These are phyloP conservation scores for Neofusicoccum sp. DNA, from an alignment of 2,329 filamentous ascomycete genomes.

Conservation along the genomic window DNA sequence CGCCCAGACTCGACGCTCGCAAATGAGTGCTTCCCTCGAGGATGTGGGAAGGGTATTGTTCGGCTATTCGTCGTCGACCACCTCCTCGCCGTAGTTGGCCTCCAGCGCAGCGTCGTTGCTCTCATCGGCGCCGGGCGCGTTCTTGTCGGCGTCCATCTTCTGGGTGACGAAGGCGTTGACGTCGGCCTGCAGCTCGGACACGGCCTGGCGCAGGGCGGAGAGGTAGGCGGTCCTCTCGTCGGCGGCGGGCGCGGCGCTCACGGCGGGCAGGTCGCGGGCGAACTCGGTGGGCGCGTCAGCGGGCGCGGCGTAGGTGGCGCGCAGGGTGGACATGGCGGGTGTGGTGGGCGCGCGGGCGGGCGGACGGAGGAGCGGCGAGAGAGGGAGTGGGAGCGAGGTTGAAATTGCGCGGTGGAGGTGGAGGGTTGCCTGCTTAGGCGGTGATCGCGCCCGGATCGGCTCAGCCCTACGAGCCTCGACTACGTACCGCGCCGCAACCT, in stretches of 20 bases:
- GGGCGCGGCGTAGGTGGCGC: slow-evolving; percentile 59
- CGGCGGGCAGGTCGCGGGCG: slow-evolving; percentile 29
- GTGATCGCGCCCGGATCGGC: slow-evolving; percentile 5
- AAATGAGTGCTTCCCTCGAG: background rate
- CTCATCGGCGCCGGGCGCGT: slow-evolving; percentile 35
- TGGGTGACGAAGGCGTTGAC: slow-evolving; percentile 72
- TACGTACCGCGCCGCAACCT: slow-evolving; percentile 2
- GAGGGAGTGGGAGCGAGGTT: slow-evolving; percentile 30
- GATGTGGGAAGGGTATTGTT: background rate
- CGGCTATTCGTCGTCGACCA: slow-evolving; percentile 59
- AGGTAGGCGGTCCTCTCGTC: slow-evolving; percentile 64
- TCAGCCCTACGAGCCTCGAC: slow-evolving; percentile 20
- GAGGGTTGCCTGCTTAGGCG: background rate
- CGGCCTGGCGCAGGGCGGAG: slow-evolving; percentile 58
- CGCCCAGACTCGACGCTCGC: no score
- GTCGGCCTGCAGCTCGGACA: slow-evolving; percentile 61
- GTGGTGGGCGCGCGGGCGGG: background rate
- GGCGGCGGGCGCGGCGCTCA: slow-evolving; percentile 33
- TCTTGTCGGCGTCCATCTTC: slow-evolving; percentile 74
- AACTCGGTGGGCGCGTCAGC: slow-evolving; percentile 40
- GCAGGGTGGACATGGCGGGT: slow-evolving; percentile 40
- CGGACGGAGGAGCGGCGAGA: slow-evolving; percentile 13
- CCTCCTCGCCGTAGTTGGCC: slow-evolving; percentile 85
- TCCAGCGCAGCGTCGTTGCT: slow-evolving; percentile 49
- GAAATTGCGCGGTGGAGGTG: background rate